Conservation (phyloP, 2,329 filamentous ascomycete genomes). For the Phyllosticta ampelicida region DNA sequence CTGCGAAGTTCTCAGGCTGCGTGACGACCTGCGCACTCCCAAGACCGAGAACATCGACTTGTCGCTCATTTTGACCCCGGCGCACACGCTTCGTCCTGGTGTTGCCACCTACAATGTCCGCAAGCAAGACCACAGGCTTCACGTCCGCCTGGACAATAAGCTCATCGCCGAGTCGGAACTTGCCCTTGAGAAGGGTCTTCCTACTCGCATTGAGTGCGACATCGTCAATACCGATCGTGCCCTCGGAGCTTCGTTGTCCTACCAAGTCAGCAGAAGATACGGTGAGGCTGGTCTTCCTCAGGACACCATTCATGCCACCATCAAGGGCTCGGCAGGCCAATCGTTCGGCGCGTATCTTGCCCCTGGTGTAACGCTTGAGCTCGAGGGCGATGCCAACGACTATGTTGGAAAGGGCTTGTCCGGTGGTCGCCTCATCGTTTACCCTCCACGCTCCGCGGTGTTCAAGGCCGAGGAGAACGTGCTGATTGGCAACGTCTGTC, state of each 20-base stretch:
- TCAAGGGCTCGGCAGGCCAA: constrained; percentile 91
- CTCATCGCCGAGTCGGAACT: constrained; percentile 91
- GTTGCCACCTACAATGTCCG: constrained; percentile 96
- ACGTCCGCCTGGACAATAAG: constrained; percentile 92
- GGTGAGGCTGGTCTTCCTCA: constrained; percentile 80
- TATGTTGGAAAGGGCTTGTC: constrained; percentile 95
- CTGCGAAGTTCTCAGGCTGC: constrained; percentile 74
- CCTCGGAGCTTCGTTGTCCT: constrained; percentile 85
- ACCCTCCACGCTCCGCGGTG: constrained; percentile 77
- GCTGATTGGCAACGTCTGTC: constrained; percentile 83
- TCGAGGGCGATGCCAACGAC: constrained; percentile 93
- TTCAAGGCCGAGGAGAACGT: constrained; percentile 97
- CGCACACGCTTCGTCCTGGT: constrained; percentile 88
- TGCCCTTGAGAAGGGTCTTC: constrained; percentile 86
- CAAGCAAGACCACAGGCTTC: constrained; percentile 92
- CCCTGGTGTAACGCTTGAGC: constrained; percentile 84
- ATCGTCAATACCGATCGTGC: constrained; percentile 95
- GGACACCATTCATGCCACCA: constrained; percentile 92
- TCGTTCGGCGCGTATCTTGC: constrained; percentile 93
- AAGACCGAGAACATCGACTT: constrained; percentile 93
- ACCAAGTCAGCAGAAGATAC: constrained; percentile 88
- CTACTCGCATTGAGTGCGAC: constrained; percentile 87
- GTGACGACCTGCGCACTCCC: constrained; percentile 74
- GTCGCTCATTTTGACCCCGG: constrained; percentile 84
- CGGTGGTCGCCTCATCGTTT: constrained; percentile 84